Percentiles rank a stretch among this genome's conserved stretches.
Evolutionary conservation across 208 protist genomes (phyloP).

Genomic region (Trichomonas gallinae): DNA sequence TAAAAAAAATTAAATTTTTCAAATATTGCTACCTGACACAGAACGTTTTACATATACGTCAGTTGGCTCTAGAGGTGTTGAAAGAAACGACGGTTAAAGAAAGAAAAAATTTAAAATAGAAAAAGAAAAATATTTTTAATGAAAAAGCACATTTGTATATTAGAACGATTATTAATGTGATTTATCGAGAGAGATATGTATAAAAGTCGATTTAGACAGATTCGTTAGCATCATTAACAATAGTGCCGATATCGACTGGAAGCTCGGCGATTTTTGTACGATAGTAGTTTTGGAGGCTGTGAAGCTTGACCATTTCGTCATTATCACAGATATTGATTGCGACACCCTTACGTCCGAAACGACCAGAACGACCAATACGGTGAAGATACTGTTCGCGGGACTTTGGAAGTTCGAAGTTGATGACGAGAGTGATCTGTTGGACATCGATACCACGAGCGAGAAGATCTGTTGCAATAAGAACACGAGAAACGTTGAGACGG

Average conservation of each 20-base stretch:
- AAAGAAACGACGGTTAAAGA: too few relatives aligned
- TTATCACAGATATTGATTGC: not conserved
- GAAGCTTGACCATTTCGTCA: conserved; percentile 47
- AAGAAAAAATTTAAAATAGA: too few relatives aligned
- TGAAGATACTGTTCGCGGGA: conserved; percentile 51
- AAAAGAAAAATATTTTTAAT: too few relatives aligned
- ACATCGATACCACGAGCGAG: conserved; percentile 69
- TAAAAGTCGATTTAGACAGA: not conserved
- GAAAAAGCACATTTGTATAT: too few relatives aligned
- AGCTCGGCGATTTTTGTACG: conserved; percentile 95
- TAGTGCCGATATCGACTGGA: conserved; percentile 73
- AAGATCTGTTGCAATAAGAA: conserved; percentile 95
- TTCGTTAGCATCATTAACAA: conserved; percentile 30
- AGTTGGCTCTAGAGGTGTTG: too few relatives aligned
- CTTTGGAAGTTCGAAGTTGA: conserved; percentile 92
- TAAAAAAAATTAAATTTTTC: too few relatives aligned
- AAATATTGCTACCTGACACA: too few relatives aligned
- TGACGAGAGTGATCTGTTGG: conserved; percentile 82
- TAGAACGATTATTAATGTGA: not conserved
- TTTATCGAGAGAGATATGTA: not conserved
- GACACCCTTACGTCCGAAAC: conserved; percentile 62
- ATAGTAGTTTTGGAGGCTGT: conserved; percentile 96
- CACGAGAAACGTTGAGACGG: conserved; percentile 71
- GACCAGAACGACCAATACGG: conserved; percentile 52
- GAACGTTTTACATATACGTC: too few relatives aligned